Base-by-base conservation (phyloP, 164 flowering plant species). In the Tetracentron sinense region DNA sequence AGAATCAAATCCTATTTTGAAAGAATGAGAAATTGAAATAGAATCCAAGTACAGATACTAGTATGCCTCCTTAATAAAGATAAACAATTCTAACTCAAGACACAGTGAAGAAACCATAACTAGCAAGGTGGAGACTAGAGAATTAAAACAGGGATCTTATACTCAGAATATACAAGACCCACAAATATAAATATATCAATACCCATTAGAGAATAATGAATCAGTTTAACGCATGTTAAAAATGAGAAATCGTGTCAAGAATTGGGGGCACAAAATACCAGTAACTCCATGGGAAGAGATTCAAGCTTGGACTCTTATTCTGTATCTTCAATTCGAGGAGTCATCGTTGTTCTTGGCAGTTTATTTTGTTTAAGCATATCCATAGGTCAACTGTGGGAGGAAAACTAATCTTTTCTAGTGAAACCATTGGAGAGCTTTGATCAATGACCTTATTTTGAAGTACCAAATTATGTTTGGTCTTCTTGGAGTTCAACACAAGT, bases 251-350 rank as follows among this genome's bases (percentile, higher is more conserved):
- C 44, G 14, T 8, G 14, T 12, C 7, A 3, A 10, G 14, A 16
- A 33, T 33, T 4, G 4, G 8, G 26, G 22, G 5, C 3, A 42
- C 27, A 42, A 17, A 33, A 54, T 86, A 94, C 98, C 97, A 94
- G 76, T 56, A 94, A 54, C 61, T 94, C 98, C 82, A 83, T 80
- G 14, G 97, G 98, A 59, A 94, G 96, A 68, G 93, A 81, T 72
- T 94, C 98, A 20, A 94, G 93, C 86, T 82, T 76, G 1, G 97
- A 94, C 66, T 85, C 96, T 3, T 83, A 86, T 14, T 75, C 75
- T 42, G 51, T 67, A 22, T 66, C 78, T 4, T 77, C 74, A 20
- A 33, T 53, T 48, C 73, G 62, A 31, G 95, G 93, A 0, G 95
- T 91, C 71, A 70, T 86, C 0, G 98, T 97, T 0, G 96, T 89